A percentile compares a stretch with the other conserved stretches of the same genome.
These are phyloP conservation scores for Entrophospora sp. DNA, from an alignment of 192 early-diverging fungal species.

Conservation along the genomic window DNA sequence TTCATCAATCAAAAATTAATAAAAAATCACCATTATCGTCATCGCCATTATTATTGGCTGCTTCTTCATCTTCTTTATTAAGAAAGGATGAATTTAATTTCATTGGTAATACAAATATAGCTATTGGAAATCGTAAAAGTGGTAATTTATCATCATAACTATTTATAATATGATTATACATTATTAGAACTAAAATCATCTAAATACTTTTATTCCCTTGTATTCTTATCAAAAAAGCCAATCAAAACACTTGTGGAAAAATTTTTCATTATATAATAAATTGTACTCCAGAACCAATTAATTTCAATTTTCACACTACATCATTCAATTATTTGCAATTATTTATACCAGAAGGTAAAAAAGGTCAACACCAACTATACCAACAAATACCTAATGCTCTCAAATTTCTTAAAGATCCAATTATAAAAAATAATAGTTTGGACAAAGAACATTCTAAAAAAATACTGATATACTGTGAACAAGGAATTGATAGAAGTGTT, in stretches of 20 bases:
- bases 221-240: no score
- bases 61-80: no score
- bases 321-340: conserved; percentile 51
- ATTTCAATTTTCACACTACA: background rate
- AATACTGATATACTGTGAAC: conserved; percentile 71
- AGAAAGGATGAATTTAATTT: conserved; percentile 31
- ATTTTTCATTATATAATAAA: conserved; percentile 76
- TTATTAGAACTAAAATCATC: background rate
- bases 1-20: conserved; percentile 18
- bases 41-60: no score
- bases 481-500: conserved; percentile 75
- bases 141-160: conserved; percentile 20
- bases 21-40: no score
- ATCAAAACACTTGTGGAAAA: no score
- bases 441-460: conserved; percentile 22
- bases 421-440: no score
- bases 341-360: conserved; percentile 82
- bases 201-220: no score
- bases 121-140: conserved; percentile 45
- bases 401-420: conserved; percentile 35
- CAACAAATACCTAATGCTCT: conserved; percentile 49
- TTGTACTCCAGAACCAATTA: conserved; percentile 46
- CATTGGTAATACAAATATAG: conserved; percentile 52
- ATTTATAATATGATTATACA: background rate
- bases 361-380: conserved; percentile 60